These are phyloP conservation scores for Cymbidium sinense DNA, from an alignment of 106 monocot species.

Conservation along the genomic window DNA sequence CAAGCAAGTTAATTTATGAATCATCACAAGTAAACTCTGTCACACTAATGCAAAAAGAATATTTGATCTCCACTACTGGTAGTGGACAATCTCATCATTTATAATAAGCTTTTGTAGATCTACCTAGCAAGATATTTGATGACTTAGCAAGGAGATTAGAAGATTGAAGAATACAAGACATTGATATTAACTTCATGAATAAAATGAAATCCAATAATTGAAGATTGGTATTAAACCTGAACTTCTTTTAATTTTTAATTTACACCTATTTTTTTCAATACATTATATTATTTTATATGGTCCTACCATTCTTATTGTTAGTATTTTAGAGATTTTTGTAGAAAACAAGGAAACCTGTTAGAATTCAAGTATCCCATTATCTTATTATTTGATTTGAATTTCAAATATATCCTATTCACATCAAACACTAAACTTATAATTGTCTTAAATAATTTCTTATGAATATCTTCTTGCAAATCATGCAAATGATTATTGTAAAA, in stretches of 20 bases:
- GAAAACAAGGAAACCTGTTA: not conserved
- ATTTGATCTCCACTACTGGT: too few species aligned
- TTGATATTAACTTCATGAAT: not conserved
- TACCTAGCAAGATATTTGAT: not conserved
- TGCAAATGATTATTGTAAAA: not conserved
- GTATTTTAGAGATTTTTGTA: not conserved
- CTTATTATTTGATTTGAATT: not conserved
- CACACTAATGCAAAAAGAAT: too few species aligned
- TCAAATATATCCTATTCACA: not conserved
- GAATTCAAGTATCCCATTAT: not conserved
- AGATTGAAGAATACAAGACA: not conserved
- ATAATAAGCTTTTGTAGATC: not conserved
- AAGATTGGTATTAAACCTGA: too few species aligned
- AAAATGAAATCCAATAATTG: not conserved
- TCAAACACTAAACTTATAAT: not conserved
- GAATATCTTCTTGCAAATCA: not conserved
- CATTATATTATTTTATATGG: not conserved
- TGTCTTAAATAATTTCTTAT: not conserved
- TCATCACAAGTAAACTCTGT: too few species aligned
- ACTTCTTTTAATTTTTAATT: not conserved
- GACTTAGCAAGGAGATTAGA: not conserved
- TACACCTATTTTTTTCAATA: not conserved
- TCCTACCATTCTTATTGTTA: not conserved
- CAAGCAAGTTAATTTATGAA: too few species aligned
- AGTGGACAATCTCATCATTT: too few species aligned